These are phyloP conservation scores for Penicillium rolfsii DNA, from an alignment of 2,329 filamentous ascomycete genomes.

Conservation along the genomic window DNA sequence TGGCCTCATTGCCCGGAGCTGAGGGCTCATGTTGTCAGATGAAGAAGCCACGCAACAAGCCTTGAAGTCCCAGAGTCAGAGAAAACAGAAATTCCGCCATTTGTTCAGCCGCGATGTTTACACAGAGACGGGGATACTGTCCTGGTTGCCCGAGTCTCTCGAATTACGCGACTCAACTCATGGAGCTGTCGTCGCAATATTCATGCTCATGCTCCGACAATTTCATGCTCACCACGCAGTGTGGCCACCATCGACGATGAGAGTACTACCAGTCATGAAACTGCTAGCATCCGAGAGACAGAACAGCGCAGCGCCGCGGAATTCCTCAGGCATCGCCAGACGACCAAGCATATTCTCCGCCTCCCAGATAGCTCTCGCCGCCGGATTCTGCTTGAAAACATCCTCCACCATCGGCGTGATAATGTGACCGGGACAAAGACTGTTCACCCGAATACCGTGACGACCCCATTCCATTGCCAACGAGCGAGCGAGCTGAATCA, in stretches of 20 bases:
- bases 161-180: not conserved
- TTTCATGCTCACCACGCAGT: constrained; percentile 46
- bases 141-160: not conserved
- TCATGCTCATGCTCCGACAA: not conserved
- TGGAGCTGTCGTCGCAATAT: too few relatives aligned
- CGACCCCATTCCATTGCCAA: constrained; percentile 59
- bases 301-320: constrained; percentile 68
- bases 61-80: not conserved
- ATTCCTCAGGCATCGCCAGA: constrained; percentile 60
- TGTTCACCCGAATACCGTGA: constrained; percentile 58
- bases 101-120: not conserved
- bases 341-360: constrained; percentile 57
- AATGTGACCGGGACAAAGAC: constrained; percentile 58
- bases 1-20: not conserved
- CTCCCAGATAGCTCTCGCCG: constrained; percentile 52
- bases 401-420: constrained; percentile 76
- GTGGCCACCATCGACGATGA: constrained; percentile 74
- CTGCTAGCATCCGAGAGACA: constrained; percentile 68
- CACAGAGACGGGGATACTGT: not conserved
- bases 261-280: constrained; percentile 71
- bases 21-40: not conserved
- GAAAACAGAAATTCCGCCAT: not conserved
- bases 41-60: not conserved
- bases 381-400: constrained; percentile 75
- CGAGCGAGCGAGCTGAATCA: constrained; percentile 56